Percentiles rank a stretch among this genome's conserved stretches.
phyloP scores from a whole-genome alignment of 257 asterid species.

The Primulina eburnea region DNA sequence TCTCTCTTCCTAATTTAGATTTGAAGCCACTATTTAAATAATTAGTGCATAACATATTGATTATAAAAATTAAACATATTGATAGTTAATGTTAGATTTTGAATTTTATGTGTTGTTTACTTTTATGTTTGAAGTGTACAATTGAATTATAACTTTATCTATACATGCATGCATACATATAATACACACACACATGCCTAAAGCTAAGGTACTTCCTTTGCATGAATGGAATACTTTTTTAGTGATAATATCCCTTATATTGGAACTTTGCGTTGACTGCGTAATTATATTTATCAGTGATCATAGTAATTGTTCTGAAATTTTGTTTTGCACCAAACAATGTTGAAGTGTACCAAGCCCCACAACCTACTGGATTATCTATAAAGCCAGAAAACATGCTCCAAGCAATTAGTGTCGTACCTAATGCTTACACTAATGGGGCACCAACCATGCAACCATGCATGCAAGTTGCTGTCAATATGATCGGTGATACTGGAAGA shows the following conservation, averaged over 20 bases:
- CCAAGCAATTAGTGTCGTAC: constrained; percentile 34
- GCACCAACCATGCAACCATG: constrained; percentile 43
- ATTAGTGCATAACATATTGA: neutral
- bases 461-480: constrained; percentile 43
- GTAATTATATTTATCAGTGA: neutral
- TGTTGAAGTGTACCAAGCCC: constrained; percentile 39
- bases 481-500: constrained; percentile 45
- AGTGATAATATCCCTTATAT: neutral
- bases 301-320: neutral
- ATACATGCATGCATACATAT: too few species aligned
- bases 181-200: too few species aligned
- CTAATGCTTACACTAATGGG: constrained; percentile 50
- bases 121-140: neutral
- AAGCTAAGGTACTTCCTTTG: neutral
- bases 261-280: neutral
- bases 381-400: constrained; percentile 55
- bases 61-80: too few species aligned
- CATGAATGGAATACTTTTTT: neutral
- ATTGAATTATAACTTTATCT: neutral
- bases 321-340: constrained; percentile 39
- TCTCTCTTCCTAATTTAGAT: neutral
- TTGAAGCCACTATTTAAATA: neutral
- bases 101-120: neutral
- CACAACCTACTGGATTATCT: constrained; percentile 42
- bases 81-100: neutral